Conservation (phyloP, 805 yeast genomes). For the Phaffomyces opuntiae region DNA sequence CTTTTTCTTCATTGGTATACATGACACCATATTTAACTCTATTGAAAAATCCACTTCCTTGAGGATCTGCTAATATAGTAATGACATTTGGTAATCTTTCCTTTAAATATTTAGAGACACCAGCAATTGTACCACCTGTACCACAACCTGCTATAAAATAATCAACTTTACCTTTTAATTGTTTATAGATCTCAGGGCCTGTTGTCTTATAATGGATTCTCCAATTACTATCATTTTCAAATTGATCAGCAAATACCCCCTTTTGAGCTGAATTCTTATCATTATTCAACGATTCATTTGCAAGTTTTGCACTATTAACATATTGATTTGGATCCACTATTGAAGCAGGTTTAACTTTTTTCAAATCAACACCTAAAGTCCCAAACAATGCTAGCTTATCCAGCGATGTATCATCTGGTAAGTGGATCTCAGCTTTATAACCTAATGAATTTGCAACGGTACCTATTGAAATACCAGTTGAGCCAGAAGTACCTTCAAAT, state of each 20-base stretch:
- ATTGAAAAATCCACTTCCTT: conserved; percentile 87
- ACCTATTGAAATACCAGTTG: conserved; percentile 93
- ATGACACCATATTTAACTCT: conserved; percentile 85
- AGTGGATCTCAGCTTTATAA: conserved; percentile 83
- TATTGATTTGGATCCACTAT: conserved; percentile 92
- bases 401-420: conserved; percentile 87
- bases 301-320: conserved; percentile 75
- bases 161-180: conserved; percentile 59
- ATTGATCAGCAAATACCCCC: conserved; percentile 92
- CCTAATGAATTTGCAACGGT: conserved; percentile 86
- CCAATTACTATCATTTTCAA: conserved; percentile 93
- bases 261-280: conserved; percentile 30
- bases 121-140: conserved; percentile 96
- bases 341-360: conserved; percentile 88
- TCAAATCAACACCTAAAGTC: conserved; percentile 74
- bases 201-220: conserved; percentile 71
- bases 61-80: conserved; percentile 82
- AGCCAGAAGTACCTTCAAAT: conserved; percentile 94
- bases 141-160: conserved; percentile 89
- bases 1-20: conserved; percentile 84
- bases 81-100: conserved; percentile 33
- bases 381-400: conserved; percentile 72
- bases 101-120: conserved; percentile 73
- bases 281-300: conserved; percentile 43
- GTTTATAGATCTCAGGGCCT: conserved; percentile 87